Evolutionary conservation across 768 basidiomycete species (phyloP), one percentile per base, ranked within the genome.

Genomic region (Collybiopsis confluens): DNA sequence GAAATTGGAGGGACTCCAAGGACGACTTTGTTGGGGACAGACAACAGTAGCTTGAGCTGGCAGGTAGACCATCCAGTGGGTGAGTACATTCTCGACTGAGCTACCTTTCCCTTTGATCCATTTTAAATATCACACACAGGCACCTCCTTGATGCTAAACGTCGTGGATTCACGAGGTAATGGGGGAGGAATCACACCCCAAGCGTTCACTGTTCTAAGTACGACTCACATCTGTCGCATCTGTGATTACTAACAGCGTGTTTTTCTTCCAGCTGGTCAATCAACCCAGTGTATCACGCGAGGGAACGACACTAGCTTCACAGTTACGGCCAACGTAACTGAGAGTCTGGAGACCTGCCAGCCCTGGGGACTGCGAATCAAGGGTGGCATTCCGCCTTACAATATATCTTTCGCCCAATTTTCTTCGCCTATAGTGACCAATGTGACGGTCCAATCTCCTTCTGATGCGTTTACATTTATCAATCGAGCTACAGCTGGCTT

Each of bases 331-430:
- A 75, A 73, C 55, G 62, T 70, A 23, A 70, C 73, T 7, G 59
- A 52, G 8, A 58, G 61, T 1, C 43, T 77, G 3, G 56, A 59
- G 11, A 73, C 75, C 16, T 80, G 76, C 54, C 61, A 72, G 35
- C 68, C 69, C 4, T 76, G 75, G 74, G 70, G 73, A 2, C 55
- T 75, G 11, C 67, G 62, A 7, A 65, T 77, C 50, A 65, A 56
- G 4, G 76, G 73, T 21, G 75, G 74, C 13, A 61, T 60, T 1
- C 68, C 69, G 36, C 79, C 76, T 1, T 76, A 76, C 60, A 69
- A 62, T 16, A 53, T 78, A 10, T 66, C 68, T 0, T 46, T 78
- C 5, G 68, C 65, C 27, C 65, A 68, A 3, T 38, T 70, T 15
- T 62, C 62, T 38, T 66, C 70, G 0, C 65, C 70, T 2, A 58